Base-by-base conservation (phyloP, 805 yeast species). In the Wickerhamiella kazuoi region DNA sequence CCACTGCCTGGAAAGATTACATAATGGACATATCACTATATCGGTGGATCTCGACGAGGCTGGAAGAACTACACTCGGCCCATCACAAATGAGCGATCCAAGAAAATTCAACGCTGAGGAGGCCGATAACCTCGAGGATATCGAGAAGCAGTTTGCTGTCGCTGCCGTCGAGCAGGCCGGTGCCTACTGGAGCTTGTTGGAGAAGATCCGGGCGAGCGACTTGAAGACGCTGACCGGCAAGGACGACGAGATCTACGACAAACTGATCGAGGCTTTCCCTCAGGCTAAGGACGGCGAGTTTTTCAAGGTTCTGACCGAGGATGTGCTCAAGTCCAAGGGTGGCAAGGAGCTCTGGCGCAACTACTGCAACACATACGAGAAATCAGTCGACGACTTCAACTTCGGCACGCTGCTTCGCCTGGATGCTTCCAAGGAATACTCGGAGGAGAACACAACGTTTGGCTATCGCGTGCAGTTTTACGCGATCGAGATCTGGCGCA, bases 141-240 rank as follows among this genome's bases (percentile, higher is more conserved):
- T 90, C 53, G 98, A 90, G 62, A 83, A 75, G 69, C 97, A 90
- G 64, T 90, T 90, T 55, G 97, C 98, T 32, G 98, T 90, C 43
- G 82, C 79, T 61, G 98, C 97, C 4, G 98, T 90, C 15, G 76
- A 72, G 60, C 97, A 90, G 59, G 90, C 94, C 42, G 93, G 38
- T 46, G 77, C 94, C 1, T 90, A 87, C 69, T 90, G 95, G 94
- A 67, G 68, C 36, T 60, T 90, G 42, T 62, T 90, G 40, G 69
- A 70, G 42, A 72, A 73, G 49, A 63, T 84, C 41, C 75, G 78
- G 44, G 96, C 93, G n/a, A 71, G 90, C 33, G 72, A 70, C 49
- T 67, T 87, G 46, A 79, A 74, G 55, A 8, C 21, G 14, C 65
- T 60, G 30, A 61, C 67, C 16, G 44, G 46, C 39, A 34, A 50